Base-by-base conservation (phyloP, 768 basidiomycete species). In the Dacryopinax spathularia region DNA sequence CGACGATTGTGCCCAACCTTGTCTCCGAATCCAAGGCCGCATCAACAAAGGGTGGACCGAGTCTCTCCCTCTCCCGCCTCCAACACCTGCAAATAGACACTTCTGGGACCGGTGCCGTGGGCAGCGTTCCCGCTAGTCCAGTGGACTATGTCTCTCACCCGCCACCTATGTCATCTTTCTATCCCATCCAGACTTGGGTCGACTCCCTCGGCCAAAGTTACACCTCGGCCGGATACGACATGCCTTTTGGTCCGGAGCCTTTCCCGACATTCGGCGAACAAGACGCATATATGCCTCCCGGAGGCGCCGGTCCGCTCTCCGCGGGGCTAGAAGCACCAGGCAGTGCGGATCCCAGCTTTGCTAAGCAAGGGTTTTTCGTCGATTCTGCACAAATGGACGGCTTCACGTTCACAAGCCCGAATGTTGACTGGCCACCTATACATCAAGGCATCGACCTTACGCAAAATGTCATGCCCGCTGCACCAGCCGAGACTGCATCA, bases 41-140 rank as follows among this genome's bases (percentile, higher is more conserved):
- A 22, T 13, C 48, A 6, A 9, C 29, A 22, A 56, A 22, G n/a
- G n/a, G n/a, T 9, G 48, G 13, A 3, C 48, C 39, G 7, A 41
- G 48, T 29, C 48, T 56, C 48, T 56, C 48, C 48, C 48, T 56
- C 48, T 25, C 48, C 22, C 48, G 48, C 48, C 48, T 56, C 22
- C 22, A 31, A 20, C 48, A 56, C 29, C 48, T 56, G 25, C 25
- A 56, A 29, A 56, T 56, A 3, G 48, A 56, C 48, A 56, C 48
- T 20, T 56, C 48, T 18, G 48, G 48, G 25, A 20, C 25, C 18
- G 48, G 48, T 3, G 48, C 48, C 13, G 48, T 56, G 10, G 48
- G 48, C 29, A 5, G 5, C 10, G 48, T 56, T 29, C 48, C 48
- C 13, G 48, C 48, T 10, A 27, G 25, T 13, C 48, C 48, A 29